Evolutionary conservation across 164 flowering plant species (phyloP), one percentile per base, ranked within the genome.

Genomic region (Aristolochia fimbriata): DNA sequence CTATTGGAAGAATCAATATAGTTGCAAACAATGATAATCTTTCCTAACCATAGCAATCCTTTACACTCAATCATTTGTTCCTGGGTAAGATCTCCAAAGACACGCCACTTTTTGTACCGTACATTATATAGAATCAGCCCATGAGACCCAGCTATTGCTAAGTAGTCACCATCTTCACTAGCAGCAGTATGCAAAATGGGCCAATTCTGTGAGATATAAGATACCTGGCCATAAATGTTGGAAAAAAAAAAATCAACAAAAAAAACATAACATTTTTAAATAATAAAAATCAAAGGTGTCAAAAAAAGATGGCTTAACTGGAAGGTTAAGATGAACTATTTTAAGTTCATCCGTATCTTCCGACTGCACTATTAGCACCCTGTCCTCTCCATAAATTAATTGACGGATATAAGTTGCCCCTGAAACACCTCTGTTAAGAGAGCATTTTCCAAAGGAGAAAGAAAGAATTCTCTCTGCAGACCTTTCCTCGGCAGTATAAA

Each of bases 131-230:
- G 68, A 57, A 90, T 90, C 66, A 93, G 70, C 50, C 99, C 99
- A 82, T 83, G 99, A 46, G 78, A 76, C 66, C 99, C 97, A 70
- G 99, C 95, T 76, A 91, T 93, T 47, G 99, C 97, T 60, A 93
- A 75, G 74, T 81, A 88, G 86, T 83, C 82, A 63, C 97, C 99
- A 83, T 93, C 99, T 72, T 78, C 74, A 77, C 97, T 90, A 55
- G 97, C 93, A 5, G 81, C 91, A 51, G 86, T 97, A 74, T 93
- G 99, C 60, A 81, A 76, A 69, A 93, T 81, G 20, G 97, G 99
- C 99, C 99, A 93, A 68, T 93, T 93, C 66, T 90, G 97, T 19
- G 97, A 86, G 53, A 93, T 85, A 70, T 93, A 93, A 25, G 97
- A 88, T 55, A 88, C 95, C 97, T 90, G 81, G 58, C 14, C 21